These are phyloP conservation scores for Suillus ampliporus DNA, from an alignment of 768 basidiomycete species.

Conservation along the genomic window DNA sequence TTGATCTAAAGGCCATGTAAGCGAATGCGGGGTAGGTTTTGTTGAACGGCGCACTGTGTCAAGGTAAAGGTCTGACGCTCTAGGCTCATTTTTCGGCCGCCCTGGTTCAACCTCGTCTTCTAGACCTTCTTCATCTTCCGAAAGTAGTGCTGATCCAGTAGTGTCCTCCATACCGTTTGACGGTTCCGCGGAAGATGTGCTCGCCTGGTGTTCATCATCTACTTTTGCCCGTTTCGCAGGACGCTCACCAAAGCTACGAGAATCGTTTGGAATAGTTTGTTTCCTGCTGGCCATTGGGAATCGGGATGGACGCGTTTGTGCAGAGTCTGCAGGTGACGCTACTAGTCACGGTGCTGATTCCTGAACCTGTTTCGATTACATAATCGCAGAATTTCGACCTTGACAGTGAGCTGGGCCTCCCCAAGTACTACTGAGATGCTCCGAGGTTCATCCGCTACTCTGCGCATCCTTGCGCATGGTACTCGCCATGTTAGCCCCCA, in stretches of 20 bases:
- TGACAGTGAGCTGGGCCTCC: not conserved
- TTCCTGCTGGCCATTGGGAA: conserved; percentile 5
- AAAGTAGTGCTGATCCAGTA: conserved; percentile 20
- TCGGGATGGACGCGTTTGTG: conserved; percentile 2
- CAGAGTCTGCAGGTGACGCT: not conserved
- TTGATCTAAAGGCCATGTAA: conserved; percentile 69
- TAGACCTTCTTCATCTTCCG: conserved; percentile 32
- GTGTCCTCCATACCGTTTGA: conserved; percentile 10
- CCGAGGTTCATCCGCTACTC: conserved; percentile 25
- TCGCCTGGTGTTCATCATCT: conserved; percentile 15
- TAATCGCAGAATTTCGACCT: conserved; percentile 20
- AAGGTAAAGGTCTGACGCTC: conserved; percentile 87
- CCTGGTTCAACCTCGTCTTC: conserved; percentile 31
- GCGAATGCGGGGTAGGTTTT: conserved; percentile 17
- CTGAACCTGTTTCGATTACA: conserved; percentile 12
- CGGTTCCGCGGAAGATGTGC: conserved; percentile 15
- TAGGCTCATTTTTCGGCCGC: conserved; percentile 33
- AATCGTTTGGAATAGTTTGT: not conserved
- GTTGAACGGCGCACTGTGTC: conserved; percentile 73
- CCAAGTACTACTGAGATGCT: conserved; percentile 24
- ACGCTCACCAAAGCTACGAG: conserved; percentile 25
- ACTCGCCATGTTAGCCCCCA: conserved; percentile 26
- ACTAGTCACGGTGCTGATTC: no score
- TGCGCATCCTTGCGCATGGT: conserved; percentile 30
- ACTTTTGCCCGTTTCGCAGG: conserved; percentile 37